A percentile compares a stretch with the other conserved stretches of the same genome.
phyloP scores from a whole-genome alignment of 202 grass and related monocot genomes.

The Bolboschoenoplectus hybrid region DNA sequence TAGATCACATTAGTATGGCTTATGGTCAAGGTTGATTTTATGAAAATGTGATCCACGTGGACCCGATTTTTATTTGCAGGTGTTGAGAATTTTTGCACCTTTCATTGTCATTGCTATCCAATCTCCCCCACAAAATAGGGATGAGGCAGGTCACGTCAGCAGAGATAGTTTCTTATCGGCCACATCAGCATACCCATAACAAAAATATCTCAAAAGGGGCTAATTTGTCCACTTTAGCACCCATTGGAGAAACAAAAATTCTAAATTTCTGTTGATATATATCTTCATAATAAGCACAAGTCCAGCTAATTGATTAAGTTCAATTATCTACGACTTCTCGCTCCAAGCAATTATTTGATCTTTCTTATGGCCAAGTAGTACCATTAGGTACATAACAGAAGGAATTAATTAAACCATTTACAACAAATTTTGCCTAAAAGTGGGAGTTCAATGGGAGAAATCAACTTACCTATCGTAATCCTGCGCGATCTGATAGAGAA shows the following conservation, averaged over 20 bases:
- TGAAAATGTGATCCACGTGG: neutral
- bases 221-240: conserved; percentile 32
- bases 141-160: conserved; percentile 29
- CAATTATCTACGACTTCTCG: neutral
- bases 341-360: neutral
- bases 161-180: conserved; percentile 27
- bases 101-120: conserved; percentile 18
- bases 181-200: conserved; percentile 9
- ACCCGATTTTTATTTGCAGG: conserved; percentile 6
- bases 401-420: neutral
- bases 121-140: conserved; percentile 28
- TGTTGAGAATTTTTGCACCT: conserved; percentile 1
- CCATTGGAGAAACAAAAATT: neutral
- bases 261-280: neutral
- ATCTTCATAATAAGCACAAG: neutral
- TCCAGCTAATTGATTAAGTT: neutral
- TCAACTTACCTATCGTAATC: conserved; percentile 61
- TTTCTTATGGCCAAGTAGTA: neutral
- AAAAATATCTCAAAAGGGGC: conserved; percentile 42
- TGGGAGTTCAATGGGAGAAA: neutral
- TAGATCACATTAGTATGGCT: conserved; percentile 2
- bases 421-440: neutral
- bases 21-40: neutral
- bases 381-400: neutral
- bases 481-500: conserved; percentile 72